phyloP scores from a whole-genome alignment of 139 green algal species.

The Chlamydomonas schloesseri region DNA sequence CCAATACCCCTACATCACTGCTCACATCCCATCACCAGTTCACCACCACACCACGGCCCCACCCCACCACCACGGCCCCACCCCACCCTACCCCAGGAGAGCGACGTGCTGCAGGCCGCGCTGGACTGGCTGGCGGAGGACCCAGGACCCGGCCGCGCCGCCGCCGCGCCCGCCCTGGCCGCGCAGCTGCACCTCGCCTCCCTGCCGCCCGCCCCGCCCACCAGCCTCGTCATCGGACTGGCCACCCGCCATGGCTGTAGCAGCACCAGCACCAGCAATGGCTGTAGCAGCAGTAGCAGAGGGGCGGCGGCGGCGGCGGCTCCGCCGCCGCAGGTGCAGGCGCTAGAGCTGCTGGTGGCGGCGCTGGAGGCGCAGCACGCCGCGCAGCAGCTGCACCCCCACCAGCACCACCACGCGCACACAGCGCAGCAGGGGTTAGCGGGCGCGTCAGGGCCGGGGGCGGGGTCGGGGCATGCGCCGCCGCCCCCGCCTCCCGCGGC shows the following conservation, averaged over 20 bases:
- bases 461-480: not conserved
- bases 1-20: no score
- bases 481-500: not conserved
- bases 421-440: not conserved
- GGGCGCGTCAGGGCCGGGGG: not conserved
- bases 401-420: not conserved
- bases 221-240: no score
- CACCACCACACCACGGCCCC: not conserved
- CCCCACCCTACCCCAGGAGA: not conserved
- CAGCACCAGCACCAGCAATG: not conserved
- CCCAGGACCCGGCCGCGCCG: not conserved
- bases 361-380: not conserved
- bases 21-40: no score
- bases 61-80: not conserved
- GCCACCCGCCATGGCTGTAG: not conserved
- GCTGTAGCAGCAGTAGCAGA: not conserved
- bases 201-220: no score
- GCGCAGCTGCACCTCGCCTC: no score
- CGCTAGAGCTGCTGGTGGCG: not conserved
- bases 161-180: no score
- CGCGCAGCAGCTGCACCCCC: not conserved
- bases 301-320: not conserved
- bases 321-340: not conserved
- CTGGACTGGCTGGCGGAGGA: constrained; percentile 26
- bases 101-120: constrained; percentile 11